Conservation (phyloP, 2,329 filamentous ascomycete species). For the Drechmeria coniospora region DNA sequence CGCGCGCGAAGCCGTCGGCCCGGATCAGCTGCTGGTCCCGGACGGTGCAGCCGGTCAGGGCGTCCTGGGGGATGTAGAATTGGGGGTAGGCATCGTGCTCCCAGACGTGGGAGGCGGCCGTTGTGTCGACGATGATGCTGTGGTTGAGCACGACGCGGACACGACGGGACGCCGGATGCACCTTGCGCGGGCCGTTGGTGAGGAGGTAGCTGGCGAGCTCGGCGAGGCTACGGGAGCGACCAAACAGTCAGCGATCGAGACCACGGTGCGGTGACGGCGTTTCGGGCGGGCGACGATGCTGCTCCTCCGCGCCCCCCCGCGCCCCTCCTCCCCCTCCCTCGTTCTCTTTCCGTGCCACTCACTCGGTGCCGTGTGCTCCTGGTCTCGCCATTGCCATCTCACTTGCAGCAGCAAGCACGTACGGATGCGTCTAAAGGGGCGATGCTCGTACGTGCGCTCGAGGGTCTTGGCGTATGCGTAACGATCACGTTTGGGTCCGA, state of each 20-base stretch:
- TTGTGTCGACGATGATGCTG: conserved; percentile 21
- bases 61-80: conserved; percentile 21
- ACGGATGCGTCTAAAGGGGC: too few relatives aligned
- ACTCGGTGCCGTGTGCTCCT: conserved; percentile 5
- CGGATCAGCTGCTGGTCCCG: conserved; percentile 12
- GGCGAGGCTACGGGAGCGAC: too few relatives aligned
- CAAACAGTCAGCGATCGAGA: too few relatives aligned
- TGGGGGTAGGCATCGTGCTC: conserved; percentile 33
- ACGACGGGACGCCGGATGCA: conserved; percentile 12
- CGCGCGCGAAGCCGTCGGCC: conserved; percentile 10
- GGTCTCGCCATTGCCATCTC: conserved; percentile 4
- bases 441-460: too few relatives aligned
- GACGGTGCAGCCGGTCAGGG: conserved; percentile 13
- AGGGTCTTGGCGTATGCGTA: too few relatives aligned
- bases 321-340: too few relatives aligned
- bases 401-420: background rate
- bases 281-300: too few relatives aligned
- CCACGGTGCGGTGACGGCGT: too few relatives aligned
- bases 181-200: conserved; percentile 12
- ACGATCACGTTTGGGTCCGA: too few relatives aligned
- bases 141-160: conserved; percentile 19
- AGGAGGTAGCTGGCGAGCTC: conserved; percentile 13
- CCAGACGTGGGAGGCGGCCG: conserved; percentile 22
- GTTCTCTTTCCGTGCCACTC: too few relatives aligned
- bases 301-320: too few relatives aligned